Conservation (phyloP, 306 rosid species). For the Mimosa bimucronata region DNA sequence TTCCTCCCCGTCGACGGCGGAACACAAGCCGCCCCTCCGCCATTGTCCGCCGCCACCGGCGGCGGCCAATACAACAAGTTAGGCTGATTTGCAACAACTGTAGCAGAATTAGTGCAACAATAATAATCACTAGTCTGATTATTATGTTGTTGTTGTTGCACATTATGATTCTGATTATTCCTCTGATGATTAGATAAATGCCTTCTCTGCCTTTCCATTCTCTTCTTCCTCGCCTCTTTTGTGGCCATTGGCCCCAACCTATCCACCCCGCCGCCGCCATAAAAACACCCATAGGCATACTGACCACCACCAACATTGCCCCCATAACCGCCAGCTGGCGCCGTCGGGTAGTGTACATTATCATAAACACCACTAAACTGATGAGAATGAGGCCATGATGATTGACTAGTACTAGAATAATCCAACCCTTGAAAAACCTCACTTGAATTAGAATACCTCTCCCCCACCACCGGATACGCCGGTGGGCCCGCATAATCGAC, state of each 20-base stretch:
- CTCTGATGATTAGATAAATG: constrained; percentile 50
- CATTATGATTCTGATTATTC: constrained; percentile 33
- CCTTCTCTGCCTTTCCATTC: constrained; percentile 75
- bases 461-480: constrained; percentile 40
- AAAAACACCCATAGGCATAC: constrained; percentile 29
- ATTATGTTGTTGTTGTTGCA: constrained; percentile 6
- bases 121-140: constrained; percentile 27
- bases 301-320: not conserved
- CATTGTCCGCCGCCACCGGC: not conserved
- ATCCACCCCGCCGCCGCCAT: constrained; percentile 33
- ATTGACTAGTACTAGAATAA: constrained; percentile 41
- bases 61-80: constrained; percentile 16
- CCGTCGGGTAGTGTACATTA: constrained; percentile 3
- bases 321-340: not conserved
- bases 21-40: not conserved
- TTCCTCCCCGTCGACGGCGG: not conserved
- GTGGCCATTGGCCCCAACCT: constrained; percentile 57
- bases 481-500: constrained; percentile 3
- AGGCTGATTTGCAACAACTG: constrained; percentile 10
- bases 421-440: constrained; percentile 47
- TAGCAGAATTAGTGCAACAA: not conserved
- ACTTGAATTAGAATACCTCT: not conserved
- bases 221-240: constrained; percentile 74
- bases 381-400: constrained; percentile 51
- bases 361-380: constrained; percentile 36